A percentile compares a stretch with the other conserved stretches of the same genome.
These are phyloP conservation scores for Calocera cornea DNA, from an alignment of 768 basidiomycete species.

Conservation along the genomic window DNA sequence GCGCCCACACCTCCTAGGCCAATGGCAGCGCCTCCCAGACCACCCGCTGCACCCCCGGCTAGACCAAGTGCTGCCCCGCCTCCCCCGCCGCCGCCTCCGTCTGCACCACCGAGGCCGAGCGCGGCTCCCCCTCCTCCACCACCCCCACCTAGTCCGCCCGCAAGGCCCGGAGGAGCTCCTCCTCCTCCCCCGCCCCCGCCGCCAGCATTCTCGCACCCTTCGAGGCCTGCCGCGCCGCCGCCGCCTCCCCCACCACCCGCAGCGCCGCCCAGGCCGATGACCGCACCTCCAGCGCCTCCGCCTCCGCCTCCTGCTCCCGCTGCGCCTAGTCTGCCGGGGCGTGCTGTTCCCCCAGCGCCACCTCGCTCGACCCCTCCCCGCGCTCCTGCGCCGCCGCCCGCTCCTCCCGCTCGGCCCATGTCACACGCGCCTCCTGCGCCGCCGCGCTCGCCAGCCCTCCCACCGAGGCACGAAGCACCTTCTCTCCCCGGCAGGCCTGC, in stretches of 20 bases:
- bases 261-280: slow-evolving; percentile 13
- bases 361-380: slow-evolving; percentile 21
- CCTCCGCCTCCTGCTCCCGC: slow-evolving; percentile 26
- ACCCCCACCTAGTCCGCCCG: slow-evolving; percentile 14
- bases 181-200: slow-evolving; percentile 19
- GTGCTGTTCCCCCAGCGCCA: slow-evolving; percentile 21
- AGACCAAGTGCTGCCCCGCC: slow-evolving; percentile 15
- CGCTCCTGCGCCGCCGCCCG: slow-evolving; percentile 22
- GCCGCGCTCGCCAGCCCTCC: slow-evolving; percentile 20
- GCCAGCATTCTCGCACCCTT: slow-evolving; percentile 18
- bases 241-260: slow-evolving; percentile 18
- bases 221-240: slow-evolving; percentile 23
- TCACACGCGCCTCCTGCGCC: slow-evolving; percentile 20
- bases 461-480: slow-evolving; percentile 15
- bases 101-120: slow-evolving; percentile 17
- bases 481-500: slow-evolving; percentile 12
- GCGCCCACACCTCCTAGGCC: slow-evolving; percentile 25
- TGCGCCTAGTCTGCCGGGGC: slow-evolving; percentile 15
- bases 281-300: slow-evolving; percentile 30
- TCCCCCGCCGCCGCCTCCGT: slow-evolving; percentile 15
- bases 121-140: slow-evolving; percentile 23
- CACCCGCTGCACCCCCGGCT: slow-evolving; percentile 25
- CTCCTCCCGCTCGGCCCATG: slow-evolving; percentile 15
- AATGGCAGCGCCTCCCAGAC: slow-evolving; percentile 15
- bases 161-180: slow-evolving; percentile 13